Conservation (phyloP, 805 yeast species). For the Jamesozyma spencerorum region DNA sequence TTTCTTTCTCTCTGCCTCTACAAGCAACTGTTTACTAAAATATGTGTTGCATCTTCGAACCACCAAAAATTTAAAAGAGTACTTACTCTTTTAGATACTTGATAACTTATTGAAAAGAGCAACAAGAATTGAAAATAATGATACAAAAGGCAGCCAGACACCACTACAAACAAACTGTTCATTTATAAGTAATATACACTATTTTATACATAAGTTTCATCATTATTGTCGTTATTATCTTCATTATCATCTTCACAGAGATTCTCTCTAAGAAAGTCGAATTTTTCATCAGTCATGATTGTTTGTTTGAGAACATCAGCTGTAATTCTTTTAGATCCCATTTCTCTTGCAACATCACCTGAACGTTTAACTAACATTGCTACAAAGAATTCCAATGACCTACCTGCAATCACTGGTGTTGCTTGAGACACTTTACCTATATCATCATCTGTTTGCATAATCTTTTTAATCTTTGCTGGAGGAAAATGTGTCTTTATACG, state of each 20-base stretch:
- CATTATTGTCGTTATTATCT: too few species aligned
- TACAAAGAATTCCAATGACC: conserved; percentile 87
- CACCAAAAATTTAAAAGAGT: too few species aligned
- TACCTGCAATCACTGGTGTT: conserved; percentile 95
- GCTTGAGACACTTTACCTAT: conserved; percentile 98
- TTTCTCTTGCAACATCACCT: conserved; percentile 61
- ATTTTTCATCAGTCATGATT: conserved; percentile 75
- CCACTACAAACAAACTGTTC: too few species aligned
- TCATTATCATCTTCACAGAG: conserved; percentile 20
- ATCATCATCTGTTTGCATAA: conserved; percentile 97
- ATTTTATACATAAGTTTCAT: too few species aligned
- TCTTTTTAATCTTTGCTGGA: conserved; percentile 86
- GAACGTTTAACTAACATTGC: conserved; percentile 82
- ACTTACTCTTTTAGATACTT: too few species aligned
- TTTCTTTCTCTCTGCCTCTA: too few species aligned
- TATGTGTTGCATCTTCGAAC: too few species aligned
- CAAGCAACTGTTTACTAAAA: too few species aligned
- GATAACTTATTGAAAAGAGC: too few species aligned
- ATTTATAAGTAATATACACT: too few species aligned
- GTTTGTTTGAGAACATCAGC: conserved; percentile 80
- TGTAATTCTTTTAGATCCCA: conserved; percentile 71
- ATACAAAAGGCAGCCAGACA: too few species aligned
- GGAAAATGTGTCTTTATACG: conserved; percentile 75
- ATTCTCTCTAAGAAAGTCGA: conserved; percentile 78
- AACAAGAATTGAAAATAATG: too few species aligned